Evolutionary conservation across 345 rosid genomes (phyloP).

Genomic region (Eucalyptus pumila): DNA sequence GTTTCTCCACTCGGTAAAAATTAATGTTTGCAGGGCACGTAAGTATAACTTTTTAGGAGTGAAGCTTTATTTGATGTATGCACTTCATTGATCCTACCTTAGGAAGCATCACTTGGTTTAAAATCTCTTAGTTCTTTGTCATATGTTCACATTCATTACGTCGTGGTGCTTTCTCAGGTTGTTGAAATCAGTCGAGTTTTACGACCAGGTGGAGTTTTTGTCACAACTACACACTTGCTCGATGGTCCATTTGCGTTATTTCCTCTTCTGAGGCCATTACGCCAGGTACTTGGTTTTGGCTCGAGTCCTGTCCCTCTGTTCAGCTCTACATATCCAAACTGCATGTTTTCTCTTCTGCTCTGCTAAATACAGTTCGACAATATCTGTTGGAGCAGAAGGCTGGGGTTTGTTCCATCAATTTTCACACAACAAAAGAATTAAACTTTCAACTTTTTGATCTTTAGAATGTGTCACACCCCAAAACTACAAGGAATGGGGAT

Average conservation of each 20-base stretch:
- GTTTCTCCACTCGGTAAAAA: not conserved
- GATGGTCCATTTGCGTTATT: constrained; percentile 45
- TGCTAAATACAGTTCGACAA: not conserved
- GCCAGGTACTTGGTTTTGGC: constrained; percentile 31
- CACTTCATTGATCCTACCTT: not conserved
- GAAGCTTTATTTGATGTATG: not conserved
- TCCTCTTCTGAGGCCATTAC: constrained; percentile 36
- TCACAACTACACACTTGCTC: constrained; percentile 50
- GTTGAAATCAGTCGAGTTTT: constrained; percentile 86
- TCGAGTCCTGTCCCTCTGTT: not conserved
- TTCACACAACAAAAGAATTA: not conserved
- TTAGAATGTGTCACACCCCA: not conserved
- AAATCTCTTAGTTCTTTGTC: not conserved
- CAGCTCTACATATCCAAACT: not conserved
- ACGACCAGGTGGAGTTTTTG: constrained; percentile 84
- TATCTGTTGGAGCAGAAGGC: not conserved
- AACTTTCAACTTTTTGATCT: not conserved
- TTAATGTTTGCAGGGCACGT: not conserved
- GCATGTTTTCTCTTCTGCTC: not conserved
- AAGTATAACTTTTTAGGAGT: not conserved
- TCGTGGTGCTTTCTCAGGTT: constrained; percentile 17
- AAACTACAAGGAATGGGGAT: no score
- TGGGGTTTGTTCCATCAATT: not conserved
- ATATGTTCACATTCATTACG: not conserved
- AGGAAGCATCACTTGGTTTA: not conserved